These are phyloP conservation scores for Cryptococcus jaspeensis DNA, from an alignment of 1,284 basidiomycete genomes.

Conservation along the genomic window DNA sequence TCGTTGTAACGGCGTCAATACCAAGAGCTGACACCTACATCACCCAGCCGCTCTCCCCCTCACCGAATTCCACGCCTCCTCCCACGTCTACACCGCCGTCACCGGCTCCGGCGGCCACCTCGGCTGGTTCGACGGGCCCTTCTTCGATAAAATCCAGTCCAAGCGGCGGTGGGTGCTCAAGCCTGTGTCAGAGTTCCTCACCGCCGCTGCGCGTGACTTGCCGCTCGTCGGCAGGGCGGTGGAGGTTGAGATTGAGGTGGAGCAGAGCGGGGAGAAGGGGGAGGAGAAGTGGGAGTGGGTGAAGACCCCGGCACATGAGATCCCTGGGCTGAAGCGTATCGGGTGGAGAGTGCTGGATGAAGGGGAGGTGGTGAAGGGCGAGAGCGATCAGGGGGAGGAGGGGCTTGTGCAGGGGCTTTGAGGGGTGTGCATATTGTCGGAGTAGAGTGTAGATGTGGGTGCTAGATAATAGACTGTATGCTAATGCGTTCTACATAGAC, in stretches of 20 bases:
- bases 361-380: conserved; percentile 29
- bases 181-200: conserved; percentile 45
- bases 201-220: conserved; percentile 31
- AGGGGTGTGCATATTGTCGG: too few relatives aligned
- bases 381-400: conserved; percentile 25
- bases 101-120: conserved; percentile 87
- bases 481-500: not conserved
- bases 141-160: conserved; percentile 18
- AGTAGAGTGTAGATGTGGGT: not conserved
- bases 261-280: too few relatives aligned
- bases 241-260: conserved; percentile 6
- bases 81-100: conserved; percentile 67
- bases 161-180: conserved; percentile 44
- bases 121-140: conserved; percentile 78
- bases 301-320: conserved; percentile 18
- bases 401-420: conserved; percentile 42
- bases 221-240: not conserved
- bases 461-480: not conserved
- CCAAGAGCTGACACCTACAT: too few relatives aligned
- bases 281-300: conserved; percentile 37
- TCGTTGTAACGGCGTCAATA: conserved; percentile 18
- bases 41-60: conserved; percentile 54
- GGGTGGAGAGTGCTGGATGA: conserved; percentile 43
- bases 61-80: conserved; percentile 60
- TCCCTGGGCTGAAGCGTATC: conserved; percentile 23